These are phyloP conservation scores for Cyberlindnera samutprakarnensis DNA, from an alignment of 805 yeast genomes.

Conservation along the genomic window DNA sequence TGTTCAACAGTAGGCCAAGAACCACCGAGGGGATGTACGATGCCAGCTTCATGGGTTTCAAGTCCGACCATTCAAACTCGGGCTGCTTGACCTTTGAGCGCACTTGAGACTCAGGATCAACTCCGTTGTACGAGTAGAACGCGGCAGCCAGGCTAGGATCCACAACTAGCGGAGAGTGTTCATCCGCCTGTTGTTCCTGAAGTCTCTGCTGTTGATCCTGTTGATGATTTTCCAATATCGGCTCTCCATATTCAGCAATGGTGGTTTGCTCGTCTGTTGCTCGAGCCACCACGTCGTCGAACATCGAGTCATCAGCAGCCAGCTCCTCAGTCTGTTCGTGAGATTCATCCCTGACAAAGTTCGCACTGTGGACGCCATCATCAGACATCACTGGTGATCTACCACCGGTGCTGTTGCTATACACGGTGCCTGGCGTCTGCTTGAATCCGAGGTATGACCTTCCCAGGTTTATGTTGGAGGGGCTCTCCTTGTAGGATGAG, in stretches of 20 bases:
- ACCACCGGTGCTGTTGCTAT: too few relatives aligned
- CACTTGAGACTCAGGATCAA: constrained; percentile 6
- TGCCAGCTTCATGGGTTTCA: constrained; percentile 11
- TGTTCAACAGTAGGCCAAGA: constrained; percentile 76
- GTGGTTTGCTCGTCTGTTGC: neutral
- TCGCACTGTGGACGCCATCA: constrained; percentile 1
- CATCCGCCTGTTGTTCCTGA: constrained; percentile 1
- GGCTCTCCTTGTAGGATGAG: constrained; percentile 14
- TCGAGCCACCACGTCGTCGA: constrained; percentile 5
- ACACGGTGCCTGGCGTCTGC: neutral
- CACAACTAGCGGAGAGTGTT: constrained; percentile 5
- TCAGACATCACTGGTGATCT: neutral
- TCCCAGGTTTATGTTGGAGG: constrained; percentile 9
- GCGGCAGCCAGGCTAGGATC: constrained; percentile 6
- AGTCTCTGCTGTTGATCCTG: constrained; percentile 1
- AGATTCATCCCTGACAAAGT: neutral
- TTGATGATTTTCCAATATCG: neutral
- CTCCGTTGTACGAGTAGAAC: constrained; percentile 7
- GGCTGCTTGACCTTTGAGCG: constrained; percentile 1
- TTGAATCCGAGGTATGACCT: constrained; percentile 24
- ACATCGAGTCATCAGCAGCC: constrained; percentile 50
- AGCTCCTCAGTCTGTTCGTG: constrained; percentile 52
- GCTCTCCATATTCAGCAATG: neutral
- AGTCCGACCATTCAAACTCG: constrained; percentile 8
- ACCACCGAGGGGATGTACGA: constrained; percentile 65